Conservation (phyloP, 306 rosid genomes). For the Medicago arabica region DNA sequence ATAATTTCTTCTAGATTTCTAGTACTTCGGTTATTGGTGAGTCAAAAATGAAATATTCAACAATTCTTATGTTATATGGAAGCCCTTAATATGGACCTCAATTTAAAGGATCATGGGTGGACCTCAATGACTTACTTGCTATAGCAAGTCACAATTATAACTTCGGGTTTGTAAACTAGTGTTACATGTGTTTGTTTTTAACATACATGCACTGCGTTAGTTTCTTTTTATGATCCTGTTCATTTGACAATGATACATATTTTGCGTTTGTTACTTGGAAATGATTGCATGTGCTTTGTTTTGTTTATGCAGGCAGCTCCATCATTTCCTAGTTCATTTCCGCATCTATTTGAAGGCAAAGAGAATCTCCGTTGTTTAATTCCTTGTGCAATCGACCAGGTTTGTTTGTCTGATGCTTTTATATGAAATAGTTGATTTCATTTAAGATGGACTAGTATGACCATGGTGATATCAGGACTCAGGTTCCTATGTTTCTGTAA, state of each 20-base stretch:
- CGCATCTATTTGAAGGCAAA: conserved; percentile 83
- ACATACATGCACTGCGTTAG: not conserved
- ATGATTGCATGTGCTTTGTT: conserved; percentile 39
- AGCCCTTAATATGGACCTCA: no score
- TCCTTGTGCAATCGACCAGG: conserved; percentile 99
- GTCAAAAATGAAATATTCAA: not conserved
- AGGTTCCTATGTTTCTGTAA: conserved; percentile 30
- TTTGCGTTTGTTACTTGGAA: conserved; percentile 34
- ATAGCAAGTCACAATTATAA: no score
- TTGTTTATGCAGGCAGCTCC: conserved; percentile 85
- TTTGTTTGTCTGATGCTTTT: conserved; percentile 36
- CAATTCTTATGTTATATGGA: no score
- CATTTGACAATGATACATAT: conserved; percentile 23
- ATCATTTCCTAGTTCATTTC: conserved; percentile 97
- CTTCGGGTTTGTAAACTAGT: not conserved
- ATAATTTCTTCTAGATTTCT: not conserved
- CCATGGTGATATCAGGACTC: not conserved
- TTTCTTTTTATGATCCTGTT: conserved; percentile 29
- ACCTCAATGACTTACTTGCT: no score
- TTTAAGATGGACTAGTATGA: conserved; percentile 17
- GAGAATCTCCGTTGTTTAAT: conserved; percentile 84
- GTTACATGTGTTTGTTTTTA: conserved; percentile 1
- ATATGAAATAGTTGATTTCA: conserved; percentile 1
- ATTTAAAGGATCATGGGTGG: no score
- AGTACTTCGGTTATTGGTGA: not conserved